Conservation (phyloP, 805 yeast genomes). For the Candida qinlingensis region DNA sequence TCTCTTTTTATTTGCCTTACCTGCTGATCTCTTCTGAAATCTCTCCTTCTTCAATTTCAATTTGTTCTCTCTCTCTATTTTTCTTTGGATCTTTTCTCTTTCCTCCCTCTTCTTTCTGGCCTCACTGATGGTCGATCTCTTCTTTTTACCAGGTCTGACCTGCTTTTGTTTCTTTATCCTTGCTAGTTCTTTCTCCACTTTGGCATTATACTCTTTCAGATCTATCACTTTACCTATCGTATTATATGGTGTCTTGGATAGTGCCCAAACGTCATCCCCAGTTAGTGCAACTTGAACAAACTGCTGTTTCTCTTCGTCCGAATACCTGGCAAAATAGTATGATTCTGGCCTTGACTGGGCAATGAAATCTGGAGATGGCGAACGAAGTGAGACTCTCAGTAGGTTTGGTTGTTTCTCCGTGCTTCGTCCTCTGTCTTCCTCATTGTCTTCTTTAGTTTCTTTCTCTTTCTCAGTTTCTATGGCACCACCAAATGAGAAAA, state of each 20-base stretch:
- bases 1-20: slow-evolving; percentile 21
- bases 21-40: slow-evolving; percentile 20
- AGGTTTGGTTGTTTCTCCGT: slow-evolving; percentile 6
- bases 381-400: slow-evolving; percentile 17
- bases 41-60: slow-evolving; percentile 20
- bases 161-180: slow-evolving; percentile 8
- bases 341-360: slow-evolving; percentile 20
- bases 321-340: slow-evolving; percentile 17
- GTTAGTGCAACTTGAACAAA: slow-evolving; percentile 15
- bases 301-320: slow-evolving; percentile 5
- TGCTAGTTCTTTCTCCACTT: slow-evolving; percentile 10
- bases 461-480: not conserved
- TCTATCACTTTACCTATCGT: slow-evolving; percentile 14
- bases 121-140: slow-evolving; percentile 12
- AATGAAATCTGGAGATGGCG: slow-evolving; percentile 22
- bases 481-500: slow-evolving; percentile 22
- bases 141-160: slow-evolving; percentile 24
- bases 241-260: not conserved
- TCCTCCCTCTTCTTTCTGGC: slow-evolving; percentile 10
- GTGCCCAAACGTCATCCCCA: slow-evolving; percentile 15
- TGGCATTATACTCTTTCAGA: slow-evolving; percentile 12
- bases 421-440: slow-evolving; percentile 14
- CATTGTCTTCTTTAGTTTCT: not conserved
- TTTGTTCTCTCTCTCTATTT: slow-evolving; percentile 9
- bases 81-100: slow-evolving; percentile 9